A percentile compares a stretch with the other conserved stretches of the same genome.
Evolutionary conservation across 345 rosid genomes (phyloP).

Genomic region (Citrus sinensis): DVS_A1.0 CM039165.1:24483501-24484000

Average conservation of each 20-base stretch:
- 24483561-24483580: neutral
- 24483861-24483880: neutral
- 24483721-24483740: neutral
- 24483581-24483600: neutral
- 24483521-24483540: neutral
- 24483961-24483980: constrained; percentile 53
- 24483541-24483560: neutral
- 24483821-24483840: neutral
- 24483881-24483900: neutral
- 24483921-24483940: neutral
- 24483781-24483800: neutral
- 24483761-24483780: neutral
- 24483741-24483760: neutral
- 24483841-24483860: neutral
- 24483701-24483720: neutral
- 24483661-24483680: neutral
- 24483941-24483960: constrained; percentile 35
- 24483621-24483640: neutral
- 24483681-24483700: neutral
- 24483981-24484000: constrained; percentile 45
- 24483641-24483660: neutral
- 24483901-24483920: neutral
- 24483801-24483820: neutral
- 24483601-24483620: neutral
- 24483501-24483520: neutral